Evolutionary conservation across 2,329 filamentous ascomycete species (phyloP), one percentile per base, ranked within the genome.

Genomic region (Xylariomycetidae sp.): DNA sequence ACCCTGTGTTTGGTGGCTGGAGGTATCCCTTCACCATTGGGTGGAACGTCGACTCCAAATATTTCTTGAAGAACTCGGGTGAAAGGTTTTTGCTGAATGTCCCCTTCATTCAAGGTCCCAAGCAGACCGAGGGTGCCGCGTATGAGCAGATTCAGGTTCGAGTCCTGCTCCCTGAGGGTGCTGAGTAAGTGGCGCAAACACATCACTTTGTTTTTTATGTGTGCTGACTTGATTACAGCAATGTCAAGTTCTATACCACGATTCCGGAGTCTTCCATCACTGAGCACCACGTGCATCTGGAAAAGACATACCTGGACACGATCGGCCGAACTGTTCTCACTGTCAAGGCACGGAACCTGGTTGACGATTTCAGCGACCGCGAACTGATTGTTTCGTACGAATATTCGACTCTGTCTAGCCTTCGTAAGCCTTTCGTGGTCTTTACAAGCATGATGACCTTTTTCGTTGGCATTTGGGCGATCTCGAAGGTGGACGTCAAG

Each of bases 1-100:
- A 94, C 61, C 92, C 92, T n/a, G 61, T 98, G 16, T 98, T 95
- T 52, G 92, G 92, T 39, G 88, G 86, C 40, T 98, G 92, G 92
- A 95, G 94, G 63, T 96, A 95, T 63, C 92, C 85, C 46, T 98
- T 96, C 69, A 86, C 84, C 38, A 80, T 96, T 37, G 92, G 92
- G 47, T 98, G 92, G 92, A 93, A 96, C 65, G 81, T 85, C 32
- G 79, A 94, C 46, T 71, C 93, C 18, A 78, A 78, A 51, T 76
- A 75, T 37, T 92, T 85, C 58, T 58, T 98, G 50, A 76, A 69
- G 48, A 69, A 74, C 25, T 64, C 69, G 28, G 72, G 72, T 17
- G 78, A 86, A 39, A 74, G 77, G n/a, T 94, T 86, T 53, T 73
- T 94, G 8, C 72, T 98, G 39, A 93, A 86, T 54, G 81, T 95